Evolutionary conservation across 2,329 filamentous ascomycete species (phyloP), one percentile per base, ranked within the genome.

Genomic region (Tolypocladium album): DNA sequence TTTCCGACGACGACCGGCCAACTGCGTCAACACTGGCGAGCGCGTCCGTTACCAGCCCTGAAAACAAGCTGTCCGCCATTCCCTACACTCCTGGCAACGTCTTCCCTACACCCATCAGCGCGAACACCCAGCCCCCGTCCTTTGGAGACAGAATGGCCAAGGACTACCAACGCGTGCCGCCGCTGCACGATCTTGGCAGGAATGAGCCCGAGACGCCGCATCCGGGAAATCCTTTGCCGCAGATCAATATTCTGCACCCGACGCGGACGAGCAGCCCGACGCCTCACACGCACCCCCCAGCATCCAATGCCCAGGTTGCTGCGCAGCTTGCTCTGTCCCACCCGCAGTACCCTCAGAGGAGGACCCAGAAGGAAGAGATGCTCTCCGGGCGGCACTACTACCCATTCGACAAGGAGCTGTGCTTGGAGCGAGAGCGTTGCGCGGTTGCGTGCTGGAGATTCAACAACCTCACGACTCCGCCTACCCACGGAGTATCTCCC

Each of bases 321-420:
- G 82, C 83, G n/a, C 82, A 84, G 67, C 73, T 84, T 43, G 80
- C 84, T 2, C 70, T 86, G 56, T 82, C 81, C 31, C 82, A 85
- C 66, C 74, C 80, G 9, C 79, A 81, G 62, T 81, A 79, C 61
- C 74, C 77, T 2, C 67, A 69, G 52, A 67, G 72, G 67, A 75
- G 80, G 62, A 88, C 86, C 1, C 90, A 96, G 70, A 94, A 94
- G 73, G 89, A 95, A 62, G 91, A 94, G 71, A 97, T 97, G 93
- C 77, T 96, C 20, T 80, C 81, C 39, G 90, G 90, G 15, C 82
- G 89, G 47, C 82, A 85, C n/a, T 97, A 91, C 73, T 87, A 86
- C 62, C 89, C 90, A 8, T 92, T 88, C 64, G 86, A 90, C 69
- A 83, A 86, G 62, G 87, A 91, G 67, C 81, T 99, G 6, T 82